Base-by-base conservation (phyloP, 2,329 filamentous ascomycete species). In the Aspergillus puulaauensis region DNA sequence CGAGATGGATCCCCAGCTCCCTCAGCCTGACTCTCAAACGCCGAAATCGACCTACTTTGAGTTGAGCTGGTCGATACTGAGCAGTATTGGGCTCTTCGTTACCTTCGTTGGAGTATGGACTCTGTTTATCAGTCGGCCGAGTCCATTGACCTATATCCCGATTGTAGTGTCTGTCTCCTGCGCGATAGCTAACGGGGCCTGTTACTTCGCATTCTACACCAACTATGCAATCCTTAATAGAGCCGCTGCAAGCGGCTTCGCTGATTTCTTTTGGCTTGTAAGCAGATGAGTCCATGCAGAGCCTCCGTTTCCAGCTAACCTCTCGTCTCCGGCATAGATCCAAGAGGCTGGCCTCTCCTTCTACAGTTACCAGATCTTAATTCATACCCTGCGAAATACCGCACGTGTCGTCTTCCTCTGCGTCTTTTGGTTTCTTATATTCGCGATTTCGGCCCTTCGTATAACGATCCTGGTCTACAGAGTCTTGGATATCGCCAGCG, bases 281-380 rank as follows among this genome's bases (percentile, higher is more conserved):
- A 40, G 44, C 15, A 31, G 27, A 11, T 15, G n/a, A 46, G 15
- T 11, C 21, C 7, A n/a, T 40, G 37, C 37, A 40, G 17, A 40
- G 37, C 37, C 37, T 47, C 15, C 15, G 21, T 27, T 47, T 31
- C 27, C 6, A 48, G 24, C 12, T 17, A 27, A 24, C 12, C 9
- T 12, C 11, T 44, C 23, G 8, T 19, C 27, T n/a, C 27, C 9
- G 27, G 9, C 27, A 31, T 31, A 58, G 56, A 35, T 55, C 27
- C 56, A 58, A 52, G 56, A 58, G 15, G 52, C 33, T 23, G 56
- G 56, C 17, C 43, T 58, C 33, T 55, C 56, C 21, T 52, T 58
- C n/a, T 58, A 58, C 56, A 55, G 52, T 15, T 58, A 58, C 19
- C 56, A 55, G 21, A 55, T 58, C 24, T 33, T 58, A 21, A 44